Evolutionary conservation across 495 filamentous ascomycete genomes (phyloP).

Genomic region (Tirmania nivea): DNA sequence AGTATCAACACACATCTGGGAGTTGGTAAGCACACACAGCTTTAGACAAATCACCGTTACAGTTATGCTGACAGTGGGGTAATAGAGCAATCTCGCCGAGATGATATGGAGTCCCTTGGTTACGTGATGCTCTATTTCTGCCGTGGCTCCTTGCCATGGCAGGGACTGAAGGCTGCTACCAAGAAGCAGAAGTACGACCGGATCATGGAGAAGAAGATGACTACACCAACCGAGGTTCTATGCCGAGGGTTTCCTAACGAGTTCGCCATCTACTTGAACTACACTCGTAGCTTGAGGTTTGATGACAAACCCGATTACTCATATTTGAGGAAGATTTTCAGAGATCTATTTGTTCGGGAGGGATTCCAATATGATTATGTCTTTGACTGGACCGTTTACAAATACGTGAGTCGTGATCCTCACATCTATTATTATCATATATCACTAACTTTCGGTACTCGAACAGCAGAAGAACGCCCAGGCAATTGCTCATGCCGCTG

Average conservation of each 20-base stretch:
- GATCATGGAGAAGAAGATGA: slow-evolving; percentile 99
- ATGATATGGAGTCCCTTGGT: slow-evolving; percentile 98
- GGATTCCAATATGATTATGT: slow-evolving; percentile 99
- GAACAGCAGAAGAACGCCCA: slow-evolving; percentile 77
- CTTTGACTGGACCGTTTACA: slow-evolving; percentile 99
- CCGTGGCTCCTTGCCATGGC: slow-evolving; percentile 96
- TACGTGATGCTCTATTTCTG: slow-evolving; percentile 99
- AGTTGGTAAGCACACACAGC: slow-evolving; percentile 41
- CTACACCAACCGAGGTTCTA: slow-evolving; percentile 93
- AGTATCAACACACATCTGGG: slow-evolving; percentile 98
- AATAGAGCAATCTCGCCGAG: slow-evolving; percentile 88
- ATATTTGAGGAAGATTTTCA: slow-evolving; percentile 99
- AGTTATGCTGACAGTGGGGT: neutral
- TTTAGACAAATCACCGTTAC: neutral
- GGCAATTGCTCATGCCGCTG: slow-evolving; percentile 59
- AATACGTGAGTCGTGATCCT: slow-evolving; percentile 36
- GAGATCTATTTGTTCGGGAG: slow-evolving; percentile 95
- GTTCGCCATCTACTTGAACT: slow-evolving; percentile 99
- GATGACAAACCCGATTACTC: slow-evolving; percentile 99
- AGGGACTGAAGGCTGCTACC: slow-evolving; percentile 96
- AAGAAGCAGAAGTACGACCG: slow-evolving; percentile 99
- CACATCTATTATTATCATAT: slow-evolving; percentile 1
- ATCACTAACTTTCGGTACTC: slow-evolving; percentile 1
- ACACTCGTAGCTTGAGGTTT: slow-evolving; percentile 94
- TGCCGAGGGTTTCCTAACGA: slow-evolving; percentile 99